Base-by-base conservation (phyloP, 352 stramenopile species). In the Phytophthora syringae region DNA sequence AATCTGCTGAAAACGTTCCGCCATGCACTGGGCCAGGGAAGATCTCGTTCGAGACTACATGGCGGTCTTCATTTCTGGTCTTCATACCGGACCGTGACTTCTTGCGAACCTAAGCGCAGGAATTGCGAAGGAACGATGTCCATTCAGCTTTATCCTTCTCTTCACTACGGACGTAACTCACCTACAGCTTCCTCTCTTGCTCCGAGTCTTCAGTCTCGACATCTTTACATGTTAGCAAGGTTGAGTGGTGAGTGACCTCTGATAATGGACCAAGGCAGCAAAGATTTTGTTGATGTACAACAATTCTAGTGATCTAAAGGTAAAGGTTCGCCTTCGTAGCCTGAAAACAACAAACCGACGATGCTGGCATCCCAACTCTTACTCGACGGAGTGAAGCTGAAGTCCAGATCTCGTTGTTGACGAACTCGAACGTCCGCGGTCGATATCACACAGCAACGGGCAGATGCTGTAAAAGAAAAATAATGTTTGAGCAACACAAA, bases 381-480 rank as follows among this genome's bases (percentile, higher is more conserved):
- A 76, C 50, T 68, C 56, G 37, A 72, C 56, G 9, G 48, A 25
- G 47, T 79, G 70, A 18, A 71, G 16, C 57, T 72, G 67, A 43
- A 79, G 67, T 24, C 66, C 67, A 36, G 65, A 64, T 44, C 30
- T 66, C 18, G 28, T 15, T 39, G 44, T 22, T 10, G 49, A 56
- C 18, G 34, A 42, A 1, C 45, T 51, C 9, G 66, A 20, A n/a
- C 66, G n/a, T n/a, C n/a, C 66, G 60, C 58, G 51, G 28, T 80
- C 75, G 40, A 81, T 52, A 68, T 89, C 81, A 37, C 82, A 90
- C 30, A 93, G 55, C 55, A 93, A 40, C 18, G 85, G 85, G 24
- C 83, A 93, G 55, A 93, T 86, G 20, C 85, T 93, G 25, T 55
- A 53, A 12, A 20, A 32, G 10, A 37, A 10, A 7, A 11, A 22